A percentile compares a stretch with the other conserved stretches of the same genome.
phyloP scores from a whole-genome alignment of 495 filamentous ascomycete genomes.

The Astrocystis sublimbata region DNA sequence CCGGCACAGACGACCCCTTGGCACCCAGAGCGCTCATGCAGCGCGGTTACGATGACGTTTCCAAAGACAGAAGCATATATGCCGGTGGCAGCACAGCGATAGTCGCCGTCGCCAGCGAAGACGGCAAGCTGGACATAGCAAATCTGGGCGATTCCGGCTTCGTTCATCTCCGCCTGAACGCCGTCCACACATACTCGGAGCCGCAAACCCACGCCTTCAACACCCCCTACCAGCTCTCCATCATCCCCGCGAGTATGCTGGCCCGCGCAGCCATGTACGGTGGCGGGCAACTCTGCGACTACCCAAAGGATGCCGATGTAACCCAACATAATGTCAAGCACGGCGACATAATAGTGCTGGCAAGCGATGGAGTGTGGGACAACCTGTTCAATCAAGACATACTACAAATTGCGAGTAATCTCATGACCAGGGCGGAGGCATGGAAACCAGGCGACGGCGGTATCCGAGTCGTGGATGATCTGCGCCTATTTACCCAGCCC shows the following conservation, averaged over 20 bases:
- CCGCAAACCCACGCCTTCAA: conserved; percentile 97
- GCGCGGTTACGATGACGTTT: conserved; percentile 76
- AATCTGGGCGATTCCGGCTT: conserved; percentile 99
- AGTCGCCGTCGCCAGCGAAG: conserved; percentile 67
- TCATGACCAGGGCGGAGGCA: conserved; percentile 71
- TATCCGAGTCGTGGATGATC: conserved; percentile 56
- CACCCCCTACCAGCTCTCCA: conserved; percentile 90
- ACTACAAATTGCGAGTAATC: conserved; percentile 70
- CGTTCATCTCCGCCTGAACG: conserved; percentile 78
- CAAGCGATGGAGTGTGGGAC: conserved; percentile 95
- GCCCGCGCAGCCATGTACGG: conserved; percentile 77
- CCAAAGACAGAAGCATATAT: conserved; percentile 66
- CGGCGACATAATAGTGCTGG: conserved; percentile 88
- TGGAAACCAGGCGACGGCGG: conserved; percentile 65
- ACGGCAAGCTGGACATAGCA: conserved; percentile 79
- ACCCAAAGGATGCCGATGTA: conserved; percentile 80
- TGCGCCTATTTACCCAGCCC: conserved; percentile 54
- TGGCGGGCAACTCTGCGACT: conserved; percentile 74
- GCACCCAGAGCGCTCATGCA: conserved; percentile 75
- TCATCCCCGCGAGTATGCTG: conserved; percentile 78
- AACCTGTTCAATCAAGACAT: conserved; percentile 91
- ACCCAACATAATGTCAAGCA: conserved; percentile 74
- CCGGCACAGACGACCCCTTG: conserved; percentile 38
- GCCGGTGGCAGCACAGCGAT: conserved; percentile 92
- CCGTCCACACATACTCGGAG: conserved; percentile 75